Conservation (phyloP, 2,329 filamentous ascomycete genomes). For the Colletotrichum nymphaeae region DNA sequence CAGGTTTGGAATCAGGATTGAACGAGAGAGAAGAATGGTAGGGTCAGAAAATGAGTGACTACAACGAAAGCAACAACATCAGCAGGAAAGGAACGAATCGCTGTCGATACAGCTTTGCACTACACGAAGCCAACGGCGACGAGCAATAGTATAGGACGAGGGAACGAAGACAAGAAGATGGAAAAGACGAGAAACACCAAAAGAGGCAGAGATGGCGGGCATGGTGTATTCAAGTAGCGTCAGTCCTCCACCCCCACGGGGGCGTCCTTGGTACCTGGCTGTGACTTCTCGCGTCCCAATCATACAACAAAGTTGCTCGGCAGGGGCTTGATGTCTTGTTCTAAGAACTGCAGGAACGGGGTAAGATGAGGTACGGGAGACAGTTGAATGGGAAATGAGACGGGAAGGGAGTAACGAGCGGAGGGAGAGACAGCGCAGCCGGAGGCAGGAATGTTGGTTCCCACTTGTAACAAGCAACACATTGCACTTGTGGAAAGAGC, state of each 20-base stretch:
- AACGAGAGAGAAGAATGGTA: slow-evolving; percentile 17
- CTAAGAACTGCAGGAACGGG: slow-evolving; percentile 38
- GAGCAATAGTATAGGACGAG: slow-evolving; percentile 28
- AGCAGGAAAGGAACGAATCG: slow-evolving; percentile 38
- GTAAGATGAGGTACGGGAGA: slow-evolving; percentile 13
- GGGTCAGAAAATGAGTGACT: slow-evolving; percentile 39
- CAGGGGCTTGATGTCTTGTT: neutral
- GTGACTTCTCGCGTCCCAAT: slow-evolving; percentile 31
- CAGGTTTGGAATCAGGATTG: slow-evolving; percentile 1
- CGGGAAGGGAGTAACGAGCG: slow-evolving; percentile 16
- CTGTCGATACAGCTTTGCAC: slow-evolving; percentile 27
- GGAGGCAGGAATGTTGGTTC: slow-evolving; percentile 1
- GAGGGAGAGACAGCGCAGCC: neutral
- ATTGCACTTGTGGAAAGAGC: neutral
- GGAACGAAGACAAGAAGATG: slow-evolving; percentile 6
- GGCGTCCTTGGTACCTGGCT: slow-evolving; percentile 30
- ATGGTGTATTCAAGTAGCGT: slow-evolving; percentile 12
- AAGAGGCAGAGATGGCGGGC: neutral
- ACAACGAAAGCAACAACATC: slow-evolving; percentile 33
- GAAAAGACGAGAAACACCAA: slow-evolving; percentile 5
- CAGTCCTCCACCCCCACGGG: slow-evolving; percentile 28
- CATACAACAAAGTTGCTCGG: neutral
- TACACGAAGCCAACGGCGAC: slow-evolving; percentile 9
- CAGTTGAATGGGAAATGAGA: neutral
- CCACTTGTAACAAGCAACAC: neutral